Conservation (phyloP, 176 grass and related monocot genomes). For the Eragrostis nindensis region DNA sequence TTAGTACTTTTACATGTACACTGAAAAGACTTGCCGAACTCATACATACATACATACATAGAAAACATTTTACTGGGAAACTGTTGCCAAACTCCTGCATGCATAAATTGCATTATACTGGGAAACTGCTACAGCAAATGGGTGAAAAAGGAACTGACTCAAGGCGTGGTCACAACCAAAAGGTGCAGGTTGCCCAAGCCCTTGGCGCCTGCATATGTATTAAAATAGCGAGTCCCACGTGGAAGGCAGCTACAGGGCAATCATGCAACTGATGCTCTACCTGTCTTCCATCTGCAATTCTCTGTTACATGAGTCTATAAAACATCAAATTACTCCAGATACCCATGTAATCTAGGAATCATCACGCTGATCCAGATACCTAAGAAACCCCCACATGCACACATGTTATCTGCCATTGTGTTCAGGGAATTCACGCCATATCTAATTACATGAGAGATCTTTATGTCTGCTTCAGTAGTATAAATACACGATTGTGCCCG, state of each 20-base stretch:
- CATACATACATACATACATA: no score
- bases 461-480: slow-evolving; percentile 53
- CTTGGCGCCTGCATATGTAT: no score
- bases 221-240: not conserved
- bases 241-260: not conserved
- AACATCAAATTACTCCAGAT: not conserved
- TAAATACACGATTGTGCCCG: slow-evolving; percentile 81
- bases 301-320: not conserved
- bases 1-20: no score
- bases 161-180: no score
- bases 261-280: not conserved
- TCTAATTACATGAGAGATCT: not conserved
- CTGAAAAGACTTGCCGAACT: no score
- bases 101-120: no score
- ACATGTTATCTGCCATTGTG: not conserved
- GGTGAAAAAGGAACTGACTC: no score
- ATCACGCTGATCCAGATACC: not conserved
- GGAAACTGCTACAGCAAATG: no score
- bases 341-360: not conserved
- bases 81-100: no score
- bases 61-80: no score
- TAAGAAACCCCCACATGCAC: not conserved
- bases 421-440: not conserved
- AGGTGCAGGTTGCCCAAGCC: no score
- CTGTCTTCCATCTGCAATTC: not conserved